These are phyloP conservation scores for Saprolegnia diclina DNA, from an alignment of 352 stramenopile species.

Conservation along the genomic window DNA sequence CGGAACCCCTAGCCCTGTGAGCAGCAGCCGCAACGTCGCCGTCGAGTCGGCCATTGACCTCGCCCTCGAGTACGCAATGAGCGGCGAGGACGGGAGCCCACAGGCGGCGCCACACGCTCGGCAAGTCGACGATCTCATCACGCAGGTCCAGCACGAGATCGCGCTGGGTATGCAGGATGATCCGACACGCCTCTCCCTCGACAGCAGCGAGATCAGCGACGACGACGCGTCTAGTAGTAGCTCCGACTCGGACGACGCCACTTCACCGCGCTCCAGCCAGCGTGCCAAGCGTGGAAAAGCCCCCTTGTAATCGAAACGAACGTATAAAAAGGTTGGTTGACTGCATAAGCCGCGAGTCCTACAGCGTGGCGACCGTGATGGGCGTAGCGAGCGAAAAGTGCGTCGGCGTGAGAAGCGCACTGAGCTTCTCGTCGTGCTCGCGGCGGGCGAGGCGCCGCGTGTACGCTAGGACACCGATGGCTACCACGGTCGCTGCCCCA, in stretches of 20 bases:
- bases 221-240: background rate
- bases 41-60: background rate
- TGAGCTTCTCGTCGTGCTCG: background rate
- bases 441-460: background rate
- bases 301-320: background rate
- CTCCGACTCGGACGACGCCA: background rate
- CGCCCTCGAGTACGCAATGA: background rate
- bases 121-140: conserved; percentile 3
- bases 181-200: background rate
- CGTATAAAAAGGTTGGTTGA: background rate
- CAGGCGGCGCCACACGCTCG: background rate
- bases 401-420: background rate
- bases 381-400: background rate
- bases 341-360: background rate
- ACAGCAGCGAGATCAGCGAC: background rate
- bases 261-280: too few species aligned
- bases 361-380: background rate
- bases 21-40: background rate
- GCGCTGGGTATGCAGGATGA: background rate
- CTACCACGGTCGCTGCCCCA: background rate
- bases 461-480: background rate
- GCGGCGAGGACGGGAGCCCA: background rate
- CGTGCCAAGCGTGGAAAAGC: too few species aligned
- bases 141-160: background rate
- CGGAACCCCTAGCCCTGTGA: background rate